Base-by-base conservation (phyloP, 129 eudicot species). In the Silybum marianum region DNA sequence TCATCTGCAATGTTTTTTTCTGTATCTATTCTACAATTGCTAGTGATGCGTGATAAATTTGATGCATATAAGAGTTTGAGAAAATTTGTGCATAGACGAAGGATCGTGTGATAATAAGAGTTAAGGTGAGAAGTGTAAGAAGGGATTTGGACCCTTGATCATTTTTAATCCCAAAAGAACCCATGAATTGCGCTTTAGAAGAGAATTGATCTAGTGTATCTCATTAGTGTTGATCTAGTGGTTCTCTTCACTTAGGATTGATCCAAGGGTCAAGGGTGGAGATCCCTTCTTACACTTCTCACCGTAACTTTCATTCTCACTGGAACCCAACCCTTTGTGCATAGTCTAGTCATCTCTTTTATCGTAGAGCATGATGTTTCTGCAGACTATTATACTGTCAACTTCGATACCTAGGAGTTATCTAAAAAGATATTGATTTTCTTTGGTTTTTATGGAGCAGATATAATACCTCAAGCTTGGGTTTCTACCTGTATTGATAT, bases 401-500 rank as follows among this genome's bases (percentile, higher is more conserved):
- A 24, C 32, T 38, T 21, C 18, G 16, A 54, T 39, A 72, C 78
- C 73, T 34, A 36, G 44, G 30, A 60, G 60, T 72, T 58, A 66
- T 63, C 73, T 36, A 68, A 24, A 32, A 54, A 18, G 48, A 58
- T 75, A 30, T 23, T 25, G 25, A 4, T 18, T 78, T 24, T 24
- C 3, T 38, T 67, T 18, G 66, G 18, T 12, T 32, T 40, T 81
- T 5, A 9, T 72, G 40, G 8, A 23, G 30, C 32, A 69, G 74
- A 68, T 77, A 24, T 7, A 76, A 18, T 36, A 38, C 40, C 72
- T 62, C 58, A 76, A 76, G 36, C 69, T 24, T 21, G 23, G 69
- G 62, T 51, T 8, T 60, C 28, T 44, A 22, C 18, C 51, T 34
- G 60, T 58, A 84, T 24, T 81, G 8, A 82, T 77, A 39, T 69